Base-by-base conservation (phyloP, 345 rosid species). In the Sisymbrium altissimum region DNA sequence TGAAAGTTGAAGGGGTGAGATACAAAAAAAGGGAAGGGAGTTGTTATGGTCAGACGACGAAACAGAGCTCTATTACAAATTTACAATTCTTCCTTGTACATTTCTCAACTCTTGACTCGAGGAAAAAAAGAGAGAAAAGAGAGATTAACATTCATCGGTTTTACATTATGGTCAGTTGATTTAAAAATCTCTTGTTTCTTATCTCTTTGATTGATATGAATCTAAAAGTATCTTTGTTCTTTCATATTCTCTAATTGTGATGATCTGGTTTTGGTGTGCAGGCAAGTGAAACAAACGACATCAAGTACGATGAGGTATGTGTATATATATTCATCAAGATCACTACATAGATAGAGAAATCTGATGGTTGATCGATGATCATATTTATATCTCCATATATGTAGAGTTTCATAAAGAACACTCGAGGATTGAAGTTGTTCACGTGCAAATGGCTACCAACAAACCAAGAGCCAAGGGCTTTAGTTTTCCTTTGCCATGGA, bases 401-500 rank as follows among this genome's bases (percentile, higher is more conserved):
- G 64, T 78, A 94, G 96, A 86, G 80, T 45, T 87, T 71, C 53
- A 72, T 88, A 6, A 19, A 50, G 70, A 91, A 87, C 75, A 70
- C 87, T 23, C 68, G 91, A 82, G 90, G 94, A 45, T 15, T 73
- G 74, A 83, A 91, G 81, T 85, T 94, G 52, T 91, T 89, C 73
- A 88, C 97, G 1, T 91, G 98, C 73, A 72, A 65, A 70, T 94
- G 98, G 97, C 18, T 86, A 43, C 97, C 95, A 3, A 6, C 14
- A 19, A 76, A 78, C 14, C 73, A 79, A 76, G 89, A 87, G 68
- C 86, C 91, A 11, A 86, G 81, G 72, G 97, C 84, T 50, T 65
- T 91, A 78, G 63, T 91, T 75, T 94, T 88, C 77, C 61, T 94
- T 46, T 94, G 95, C 80, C 97, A 94, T 79, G 97, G 98, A 4